Conservation (phyloP, 2,329 filamentous ascomycete species). For the Blastomyces gilchristii region DNA sequence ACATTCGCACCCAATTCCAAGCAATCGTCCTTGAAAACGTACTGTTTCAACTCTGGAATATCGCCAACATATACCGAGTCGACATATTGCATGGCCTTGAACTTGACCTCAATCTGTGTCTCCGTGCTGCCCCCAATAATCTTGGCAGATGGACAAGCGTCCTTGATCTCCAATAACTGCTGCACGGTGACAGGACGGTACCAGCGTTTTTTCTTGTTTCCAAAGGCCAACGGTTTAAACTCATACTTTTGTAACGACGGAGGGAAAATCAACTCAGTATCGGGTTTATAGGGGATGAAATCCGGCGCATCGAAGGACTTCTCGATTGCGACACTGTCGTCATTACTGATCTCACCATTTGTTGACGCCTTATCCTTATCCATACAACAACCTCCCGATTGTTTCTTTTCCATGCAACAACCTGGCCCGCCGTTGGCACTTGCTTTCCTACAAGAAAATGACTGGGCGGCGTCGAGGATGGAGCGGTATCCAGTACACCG, state of each 20-base stretch:
- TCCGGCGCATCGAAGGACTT: slow-evolving; percentile 66
- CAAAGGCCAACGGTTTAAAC: slow-evolving; percentile 72
- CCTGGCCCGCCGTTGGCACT: slow-evolving; percentile 50
- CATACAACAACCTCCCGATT: slow-evolving; percentile 57
- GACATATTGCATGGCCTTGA: slow-evolving; percentile 86
- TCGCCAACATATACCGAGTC: slow-evolving; percentile 89
- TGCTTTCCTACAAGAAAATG: slow-evolving; percentile 56
- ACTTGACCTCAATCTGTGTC: slow-evolving; percentile 96
- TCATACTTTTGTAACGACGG: slow-evolving; percentile 73
- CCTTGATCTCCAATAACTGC: slow-evolving; percentile 87
- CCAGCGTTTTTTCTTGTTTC: slow-evolving; percentile 92
- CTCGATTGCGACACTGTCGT: slow-evolving; percentile 33
- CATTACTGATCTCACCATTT: slow-evolving; percentile 30
- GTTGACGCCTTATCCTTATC: slow-evolving; percentile 28
- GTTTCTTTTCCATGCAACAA: slow-evolving; percentile 57
- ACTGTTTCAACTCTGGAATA: slow-evolving; percentile 78
- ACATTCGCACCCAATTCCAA: slow-evolving; percentile 93
- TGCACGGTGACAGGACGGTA: slow-evolving; percentile 77
- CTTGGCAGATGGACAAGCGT: slow-evolving; percentile 72
- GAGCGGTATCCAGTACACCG: slow-evolving; percentile 91
- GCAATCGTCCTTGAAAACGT: slow-evolving; percentile 64
- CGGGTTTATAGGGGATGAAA: slow-evolving; percentile 87
- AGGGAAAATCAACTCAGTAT: slow-evolving; percentile 92
- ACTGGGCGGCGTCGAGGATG: slow-evolving; percentile 87
- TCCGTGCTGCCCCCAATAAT: slow-evolving; percentile 94